Percentiles rank a stretch among this genome's conserved stretches.
Evolutionary conservation across 495 filamentous ascomycete genomes (phyloP).

Genomic region (Penicillium subrubescens): DNA sequence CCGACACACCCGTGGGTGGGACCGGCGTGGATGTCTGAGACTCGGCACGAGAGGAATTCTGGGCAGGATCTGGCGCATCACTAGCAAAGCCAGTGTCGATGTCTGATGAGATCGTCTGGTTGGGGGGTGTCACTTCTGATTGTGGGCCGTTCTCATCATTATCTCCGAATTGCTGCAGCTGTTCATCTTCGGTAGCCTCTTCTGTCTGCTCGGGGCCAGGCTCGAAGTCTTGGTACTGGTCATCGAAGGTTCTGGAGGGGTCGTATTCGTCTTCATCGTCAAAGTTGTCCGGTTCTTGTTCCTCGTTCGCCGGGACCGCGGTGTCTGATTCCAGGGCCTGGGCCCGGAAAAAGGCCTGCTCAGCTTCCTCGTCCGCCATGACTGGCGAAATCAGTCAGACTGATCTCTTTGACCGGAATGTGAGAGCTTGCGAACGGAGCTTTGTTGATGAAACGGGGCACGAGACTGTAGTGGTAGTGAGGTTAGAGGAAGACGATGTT

Average conservation of each 20-base stretch:
- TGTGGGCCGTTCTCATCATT: neutral
- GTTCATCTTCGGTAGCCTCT: neutral
- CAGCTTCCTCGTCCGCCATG: slow-evolving; percentile 64
- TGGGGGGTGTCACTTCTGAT: slow-evolving; percentile 14
- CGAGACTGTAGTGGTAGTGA: neutral
- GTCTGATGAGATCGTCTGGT: slow-evolving; percentile 30
- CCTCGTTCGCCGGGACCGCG: slow-evolving; percentile 43
- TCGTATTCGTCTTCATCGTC: slow-evolving; percentile 59
- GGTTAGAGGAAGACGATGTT: slow-evolving; percentile 1
- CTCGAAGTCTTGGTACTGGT: slow-evolving; percentile 40
- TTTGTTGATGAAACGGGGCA: neutral
- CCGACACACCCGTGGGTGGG: slow-evolving; percentile 36
- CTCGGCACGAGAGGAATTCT: slow-evolving; percentile 39
- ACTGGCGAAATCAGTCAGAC: slow-evolving; percentile 17
- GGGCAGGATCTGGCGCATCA: slow-evolving; percentile 34
- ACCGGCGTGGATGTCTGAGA: slow-evolving; percentile 43
- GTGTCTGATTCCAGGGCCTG: slow-evolving; percentile 53
- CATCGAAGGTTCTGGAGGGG: slow-evolving; percentile 51
- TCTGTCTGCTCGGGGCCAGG: slow-evolving; percentile 29
- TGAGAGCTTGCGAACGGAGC: slow-evolving; percentile 1
- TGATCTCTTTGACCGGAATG: slow-evolving; percentile 10
- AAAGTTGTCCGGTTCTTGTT: slow-evolving; percentile 54
- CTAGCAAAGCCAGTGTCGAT: slow-evolving; percentile 31
- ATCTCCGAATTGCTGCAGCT: neutral
- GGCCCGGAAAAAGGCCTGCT: slow-evolving; percentile 62